phyloP scores from a whole-genome alignment of 352 stramenopile genomes.

The Aphanomyces cochlioides region DNA sequence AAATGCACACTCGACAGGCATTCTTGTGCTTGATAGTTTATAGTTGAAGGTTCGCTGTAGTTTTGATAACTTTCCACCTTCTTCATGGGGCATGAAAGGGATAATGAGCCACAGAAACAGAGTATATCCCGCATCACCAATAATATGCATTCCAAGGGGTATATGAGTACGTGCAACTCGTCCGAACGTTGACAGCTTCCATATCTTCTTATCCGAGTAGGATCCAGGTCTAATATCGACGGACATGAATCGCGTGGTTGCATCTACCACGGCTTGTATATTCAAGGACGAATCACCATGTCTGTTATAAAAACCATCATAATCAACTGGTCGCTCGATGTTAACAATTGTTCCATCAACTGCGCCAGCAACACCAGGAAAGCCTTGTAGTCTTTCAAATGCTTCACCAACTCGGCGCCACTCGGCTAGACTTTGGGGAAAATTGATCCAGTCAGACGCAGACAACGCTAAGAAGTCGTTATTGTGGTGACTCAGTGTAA shows the following conservation, averaged over 20 bases:
- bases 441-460: background rate
- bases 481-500: background rate
- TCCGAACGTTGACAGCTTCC: slow-evolving; percentile 5
- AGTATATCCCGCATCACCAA: background rate
- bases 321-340: too few species aligned
- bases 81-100: background rate
- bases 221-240: slow-evolving; percentile 4
- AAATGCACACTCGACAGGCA: slow-evolving; percentile 19
- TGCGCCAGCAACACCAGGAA: background rate
- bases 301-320: too few species aligned
- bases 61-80: too few species aligned
- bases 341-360: too few species aligned
- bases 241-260: background rate
- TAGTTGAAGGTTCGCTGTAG: background rate
- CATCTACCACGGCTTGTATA: slow-evolving; percentile 1
- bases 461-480: background rate
- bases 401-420: background rate
- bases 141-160: background rate
- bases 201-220: slow-evolving; percentile 16
- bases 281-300: background rate
- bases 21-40: slow-evolving; percentile 15
- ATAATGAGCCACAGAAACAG: too few species aligned
- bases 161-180: background rate
- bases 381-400: background rate
- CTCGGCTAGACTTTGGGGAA: background rate